Conservation (phyloP, 1,284 basidiomycete species). For the Ustilago loliicola region DNA sequence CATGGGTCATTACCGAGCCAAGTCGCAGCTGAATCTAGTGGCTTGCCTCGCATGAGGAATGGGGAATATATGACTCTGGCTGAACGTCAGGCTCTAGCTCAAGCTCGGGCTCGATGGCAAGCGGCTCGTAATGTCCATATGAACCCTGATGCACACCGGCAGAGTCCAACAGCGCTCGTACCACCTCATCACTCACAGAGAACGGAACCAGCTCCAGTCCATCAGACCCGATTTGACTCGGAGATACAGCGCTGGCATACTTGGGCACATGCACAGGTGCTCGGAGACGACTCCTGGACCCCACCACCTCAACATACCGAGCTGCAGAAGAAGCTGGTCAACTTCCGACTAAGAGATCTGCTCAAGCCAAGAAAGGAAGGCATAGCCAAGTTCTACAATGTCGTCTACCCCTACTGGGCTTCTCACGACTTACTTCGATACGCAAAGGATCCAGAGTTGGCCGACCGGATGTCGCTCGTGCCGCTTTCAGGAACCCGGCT, state of each 20-base stretch:
- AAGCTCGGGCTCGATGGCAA: not conserved
- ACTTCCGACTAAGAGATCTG: not conserved
- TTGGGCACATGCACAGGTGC: not conserved
- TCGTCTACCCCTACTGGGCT: too few species aligned
- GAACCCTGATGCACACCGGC: not conserved
- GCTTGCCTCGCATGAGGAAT: not conserved
- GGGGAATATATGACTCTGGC: not conserved
- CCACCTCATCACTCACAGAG: not conserved
- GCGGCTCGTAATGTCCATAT: not conserved
- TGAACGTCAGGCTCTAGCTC: not conserved
- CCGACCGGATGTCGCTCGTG: not conserved
- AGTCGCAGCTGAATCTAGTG: not conserved
- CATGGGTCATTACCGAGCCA: not conserved
- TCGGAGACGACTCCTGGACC: not conserved
- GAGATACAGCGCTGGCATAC: too few species aligned
- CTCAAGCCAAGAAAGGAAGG: not conserved
- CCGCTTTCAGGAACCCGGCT: conserved; percentile 5
- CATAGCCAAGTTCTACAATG: not conserved
- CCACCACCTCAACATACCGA: not conserved
- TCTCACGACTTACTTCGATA: not conserved
- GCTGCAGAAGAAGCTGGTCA: not conserved
- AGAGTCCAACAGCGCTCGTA: not conserved
- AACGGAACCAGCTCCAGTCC: not conserved
- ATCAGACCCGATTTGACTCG: not conserved
- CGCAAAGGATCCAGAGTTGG: not conserved